A percentile compares a stretch with the other conserved stretches of the same genome.
These are phyloP conservation scores for Colletotrichum gigasporum DNA, from an alignment of 2,329 filamentous ascomycete species.

Conservation along the genomic window DNA sequence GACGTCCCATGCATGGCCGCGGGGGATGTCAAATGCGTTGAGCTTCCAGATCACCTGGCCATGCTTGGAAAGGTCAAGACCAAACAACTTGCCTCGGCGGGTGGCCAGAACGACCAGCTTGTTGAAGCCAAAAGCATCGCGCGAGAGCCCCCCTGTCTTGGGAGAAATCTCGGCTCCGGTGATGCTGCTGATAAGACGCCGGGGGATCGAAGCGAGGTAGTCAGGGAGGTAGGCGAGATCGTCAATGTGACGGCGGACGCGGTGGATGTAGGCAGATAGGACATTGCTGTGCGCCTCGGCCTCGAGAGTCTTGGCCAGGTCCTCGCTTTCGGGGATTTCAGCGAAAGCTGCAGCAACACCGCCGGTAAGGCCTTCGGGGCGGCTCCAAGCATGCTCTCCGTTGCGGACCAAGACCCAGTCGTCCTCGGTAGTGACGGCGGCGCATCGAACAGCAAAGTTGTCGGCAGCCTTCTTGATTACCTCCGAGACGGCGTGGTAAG, in stretches of 20 bases:
- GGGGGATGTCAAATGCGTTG: conserved; percentile 66
- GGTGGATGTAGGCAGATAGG: conserved; percentile 84
- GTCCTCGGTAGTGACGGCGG: conserved; percentile 71
- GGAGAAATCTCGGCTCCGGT: conserved; percentile 62
- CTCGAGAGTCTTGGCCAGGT: conserved; percentile 82
- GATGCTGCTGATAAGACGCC: conserved; percentile 72
- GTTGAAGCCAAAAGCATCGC: conserved; percentile 87
- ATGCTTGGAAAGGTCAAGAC: conserved; percentile 78
- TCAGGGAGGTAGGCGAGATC: conserved; percentile 82
- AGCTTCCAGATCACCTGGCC: conserved; percentile 81
- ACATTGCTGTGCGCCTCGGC: conserved; percentile 87
- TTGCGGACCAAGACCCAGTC: conserved; percentile 90
- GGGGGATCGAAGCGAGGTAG: conserved; percentile 76
- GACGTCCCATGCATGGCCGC: conserved; percentile 69
- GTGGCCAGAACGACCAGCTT: conserved; percentile 87
- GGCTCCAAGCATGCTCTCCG: conserved; percentile 81
- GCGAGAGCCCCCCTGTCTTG: conserved; percentile 58
- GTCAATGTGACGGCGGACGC: conserved; percentile 80
- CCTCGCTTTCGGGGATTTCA: conserved; percentile 77
- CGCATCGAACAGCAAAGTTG: conserved; percentile 81
- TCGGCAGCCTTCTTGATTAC: conserved; percentile 76
- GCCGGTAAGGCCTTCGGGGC: conserved; percentile 83
- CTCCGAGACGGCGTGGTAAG: conserved; percentile 80
- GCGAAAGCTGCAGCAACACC: conserved; percentile 84
- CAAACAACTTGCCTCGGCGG: conserved; percentile 80